These are phyloP conservation scores for Clathrus columnatus DNA, from an alignment of 768 basidiomycete genomes.

Conservation along the genomic window DNA sequence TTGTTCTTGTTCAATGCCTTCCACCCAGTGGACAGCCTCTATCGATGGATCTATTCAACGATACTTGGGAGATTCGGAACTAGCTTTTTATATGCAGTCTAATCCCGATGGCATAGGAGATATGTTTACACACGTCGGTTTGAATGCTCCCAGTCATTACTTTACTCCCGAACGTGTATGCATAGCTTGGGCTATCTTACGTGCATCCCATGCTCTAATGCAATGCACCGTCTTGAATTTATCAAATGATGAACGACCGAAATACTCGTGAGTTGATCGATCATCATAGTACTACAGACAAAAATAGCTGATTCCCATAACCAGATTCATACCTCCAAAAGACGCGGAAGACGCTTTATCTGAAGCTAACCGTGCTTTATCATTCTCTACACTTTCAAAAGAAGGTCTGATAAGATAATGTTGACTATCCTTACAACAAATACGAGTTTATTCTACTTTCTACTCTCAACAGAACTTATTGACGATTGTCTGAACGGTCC, in stretches of 20 bases:
- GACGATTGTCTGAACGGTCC: slow-evolving; percentile 6
- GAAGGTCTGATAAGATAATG: slow-evolving; percentile 1
- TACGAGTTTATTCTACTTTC: not conserved
- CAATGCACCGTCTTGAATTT: not conserved
- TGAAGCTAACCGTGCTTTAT: not conserved
- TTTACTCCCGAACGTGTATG: slow-evolving; percentile 1
- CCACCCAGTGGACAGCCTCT: not conserved
- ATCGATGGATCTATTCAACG: not conserved
- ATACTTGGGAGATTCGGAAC: slow-evolving; percentile 1
- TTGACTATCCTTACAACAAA: too few species aligned
- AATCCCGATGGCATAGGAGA: not conserved
- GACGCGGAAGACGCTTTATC: not conserved
- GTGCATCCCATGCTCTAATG: not conserved
- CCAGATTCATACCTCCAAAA: not conserved
- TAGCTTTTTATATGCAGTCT: not conserved
- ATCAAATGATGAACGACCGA: not conserved
- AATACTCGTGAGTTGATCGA: not conserved
- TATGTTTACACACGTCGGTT: slow-evolving; percentile 3
- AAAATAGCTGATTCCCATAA: not conserved
- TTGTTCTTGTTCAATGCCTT: not conserved
- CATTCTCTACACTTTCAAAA: not conserved
- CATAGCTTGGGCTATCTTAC: not conserved
- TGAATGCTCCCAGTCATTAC: not conserved
- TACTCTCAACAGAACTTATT: not conserved
- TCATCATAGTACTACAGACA: not conserved